Percentiles rank a stretch among this genome's conserved stretches.
These are phyloP conservation scores for Fistulina hepatica DNA, from an alignment of 1,284 basidiomycete species.

Conservation along the genomic window DNA sequence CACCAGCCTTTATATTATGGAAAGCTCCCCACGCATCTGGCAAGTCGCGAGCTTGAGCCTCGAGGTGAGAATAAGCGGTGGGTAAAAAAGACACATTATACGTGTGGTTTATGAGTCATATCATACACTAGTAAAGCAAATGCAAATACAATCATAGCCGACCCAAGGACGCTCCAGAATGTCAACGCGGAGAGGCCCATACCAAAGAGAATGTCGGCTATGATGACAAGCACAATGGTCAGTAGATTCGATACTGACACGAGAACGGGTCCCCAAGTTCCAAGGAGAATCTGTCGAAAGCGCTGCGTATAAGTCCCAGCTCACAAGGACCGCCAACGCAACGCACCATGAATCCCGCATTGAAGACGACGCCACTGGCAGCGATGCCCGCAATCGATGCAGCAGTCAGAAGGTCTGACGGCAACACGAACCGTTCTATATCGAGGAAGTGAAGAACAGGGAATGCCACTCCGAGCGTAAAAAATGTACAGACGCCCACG, in stretches of 20 bases:
- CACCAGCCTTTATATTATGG: too few relatives aligned
- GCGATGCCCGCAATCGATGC: slow-evolving; percentile 52
- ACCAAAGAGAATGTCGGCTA: slow-evolving; percentile 61
- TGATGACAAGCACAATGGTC: slow-evolving; percentile 72
- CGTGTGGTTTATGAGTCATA: slow-evolving; percentile 31
- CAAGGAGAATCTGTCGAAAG: slow-evolving; percentile 50
- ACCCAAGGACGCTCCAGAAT: slow-evolving; percentile 54
- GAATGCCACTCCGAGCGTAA: slow-evolving; percentile 60
- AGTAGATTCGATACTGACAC: slow-evolving; percentile 75
- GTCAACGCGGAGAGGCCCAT: slow-evolving; percentile 45
- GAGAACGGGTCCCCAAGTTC: slow-evolving; percentile 76
- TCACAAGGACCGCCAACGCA: slow-evolving; percentile 4
- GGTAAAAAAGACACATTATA: too few relatives aligned
- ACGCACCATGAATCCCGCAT: slow-evolving; percentile 66
- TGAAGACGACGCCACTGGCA: slow-evolving; percentile 58
- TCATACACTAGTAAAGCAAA: slow-evolving; percentile 68
- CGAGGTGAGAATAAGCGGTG: too few relatives aligned
- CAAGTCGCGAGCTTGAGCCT: too few relatives aligned
- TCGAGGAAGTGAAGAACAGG: slow-evolving; percentile 54
- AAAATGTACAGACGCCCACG: slow-evolving; percentile 56
- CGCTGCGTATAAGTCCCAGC: slow-evolving; percentile 5
- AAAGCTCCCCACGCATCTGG: too few relatives aligned
- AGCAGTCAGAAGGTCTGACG: slow-evolving; percentile 32
- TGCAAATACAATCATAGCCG: slow-evolving; percentile 57
- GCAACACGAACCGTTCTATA: slow-evolving; percentile 50